Conservation (phyloP, 768 basidiomycete genomes). For the Heimioporus sp. region DNA sequence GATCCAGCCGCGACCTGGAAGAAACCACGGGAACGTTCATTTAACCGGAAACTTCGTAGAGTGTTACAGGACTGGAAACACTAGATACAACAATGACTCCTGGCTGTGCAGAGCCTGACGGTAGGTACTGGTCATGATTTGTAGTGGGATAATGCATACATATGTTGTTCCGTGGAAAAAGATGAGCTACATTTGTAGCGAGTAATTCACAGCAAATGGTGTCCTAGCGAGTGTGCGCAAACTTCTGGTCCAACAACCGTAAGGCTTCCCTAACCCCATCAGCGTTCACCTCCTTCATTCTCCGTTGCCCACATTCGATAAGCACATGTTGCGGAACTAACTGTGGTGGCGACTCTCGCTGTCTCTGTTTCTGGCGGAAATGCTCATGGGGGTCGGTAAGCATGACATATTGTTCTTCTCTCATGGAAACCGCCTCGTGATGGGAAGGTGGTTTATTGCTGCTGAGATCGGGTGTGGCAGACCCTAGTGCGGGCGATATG, state of each 20-base stretch:
- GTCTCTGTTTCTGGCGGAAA: slow-evolving; percentile 45
- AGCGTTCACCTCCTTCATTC: slow-evolving; percentile 63
- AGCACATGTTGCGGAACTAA: slow-evolving; percentile 62
- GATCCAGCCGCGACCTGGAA: slow-evolving; percentile 11
- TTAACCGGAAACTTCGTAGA: slow-evolving; percentile 38
- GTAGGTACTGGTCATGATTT: background rate
- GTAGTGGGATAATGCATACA: background rate
- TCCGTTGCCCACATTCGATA: slow-evolving; percentile 59
- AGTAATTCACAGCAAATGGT: background rate
- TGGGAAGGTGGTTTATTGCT: slow-evolving; percentile 4
- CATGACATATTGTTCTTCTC: slow-evolving; percentile 39
- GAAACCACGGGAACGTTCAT: slow-evolving; percentile 30
- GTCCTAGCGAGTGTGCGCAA: slow-evolving; percentile 37
- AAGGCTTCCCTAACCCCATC: slow-evolving; percentile 76
- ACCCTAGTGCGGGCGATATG: slow-evolving; percentile 52
- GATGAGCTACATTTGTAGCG: background rate
- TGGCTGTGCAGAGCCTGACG: background rate
- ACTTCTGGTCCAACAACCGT: slow-evolving; percentile 67
- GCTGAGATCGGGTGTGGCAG: slow-evolving; percentile 47
- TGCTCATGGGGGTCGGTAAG: slow-evolving; percentile 55
- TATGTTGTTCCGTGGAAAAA: background rate
- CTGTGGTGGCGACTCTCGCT: slow-evolving; percentile 43
- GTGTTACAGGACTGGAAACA: slow-evolving; percentile 26
- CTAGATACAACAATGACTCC: background rate
- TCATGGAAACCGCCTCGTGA: slow-evolving; percentile 5